Conservation (phyloP, 148 eudicot species). For the Rhododendron ovatum region DNA sequence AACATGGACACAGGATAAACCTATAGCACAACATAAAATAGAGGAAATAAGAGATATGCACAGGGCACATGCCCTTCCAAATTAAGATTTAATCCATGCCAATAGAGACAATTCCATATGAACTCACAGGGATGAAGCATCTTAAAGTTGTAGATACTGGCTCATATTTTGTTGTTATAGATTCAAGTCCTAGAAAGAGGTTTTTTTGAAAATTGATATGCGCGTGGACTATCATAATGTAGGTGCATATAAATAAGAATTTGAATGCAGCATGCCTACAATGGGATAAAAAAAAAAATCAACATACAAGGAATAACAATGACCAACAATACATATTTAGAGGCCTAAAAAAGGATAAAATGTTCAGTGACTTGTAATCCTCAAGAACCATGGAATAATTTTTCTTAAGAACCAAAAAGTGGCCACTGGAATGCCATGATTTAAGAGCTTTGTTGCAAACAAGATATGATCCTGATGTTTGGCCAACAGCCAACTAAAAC, state of each 20-base stretch:
- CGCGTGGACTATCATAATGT: not conserved
- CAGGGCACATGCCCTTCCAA: not conserved
- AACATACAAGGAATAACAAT: not conserved
- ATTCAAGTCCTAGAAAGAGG: not conserved
- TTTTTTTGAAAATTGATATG: not conserved
- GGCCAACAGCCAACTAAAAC: not conserved
- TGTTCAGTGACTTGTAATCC: not conserved
- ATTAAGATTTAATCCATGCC: not conserved
- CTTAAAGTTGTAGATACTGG: not conserved
- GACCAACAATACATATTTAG: not conserved
- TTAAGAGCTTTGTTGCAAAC: not conserved
- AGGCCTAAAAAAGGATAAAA: not conserved
- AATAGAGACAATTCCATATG: not conserved
- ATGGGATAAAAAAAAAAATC: not conserved
- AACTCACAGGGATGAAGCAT: not conserved
- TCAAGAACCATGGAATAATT: not conserved
- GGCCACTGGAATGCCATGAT: not conserved
- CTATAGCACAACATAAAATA: slow-evolving; percentile 22
- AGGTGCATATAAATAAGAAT: not conserved
- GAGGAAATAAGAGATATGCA: not conserved
- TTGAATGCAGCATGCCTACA: not conserved
- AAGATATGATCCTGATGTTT: not conserved
- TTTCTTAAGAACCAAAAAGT: not conserved
- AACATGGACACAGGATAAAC: slow-evolving; percentile 82
- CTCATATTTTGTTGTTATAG: not conserved